Evolutionary conservation across 148 eudicot genomes (phyloP), one percentile per base, ranked within the genome.

Genomic region (Chenopodium album): DNA sequence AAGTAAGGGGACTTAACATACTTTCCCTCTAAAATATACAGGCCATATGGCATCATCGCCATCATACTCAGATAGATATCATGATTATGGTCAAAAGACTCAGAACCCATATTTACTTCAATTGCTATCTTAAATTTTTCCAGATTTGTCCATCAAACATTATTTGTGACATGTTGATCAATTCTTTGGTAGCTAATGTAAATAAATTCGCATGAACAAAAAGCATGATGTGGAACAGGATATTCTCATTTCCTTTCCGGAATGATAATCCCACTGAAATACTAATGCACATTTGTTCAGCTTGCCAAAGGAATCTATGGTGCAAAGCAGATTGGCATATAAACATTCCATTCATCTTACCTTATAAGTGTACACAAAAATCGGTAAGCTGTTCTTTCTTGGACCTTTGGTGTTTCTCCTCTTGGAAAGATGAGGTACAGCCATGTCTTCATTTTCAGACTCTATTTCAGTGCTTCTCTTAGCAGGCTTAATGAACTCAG

Each of bases 331-430:
- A 48, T 1, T 50, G n/a, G 29, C 32, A 56, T 12, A 4, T 74
- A 22, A 46, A 7, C 9, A 10, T 22, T 23, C 71, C 44, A 10
- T 22, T 23, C 71, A 54, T 47, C 79, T 60, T 84, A 96, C 99
- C 99, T 96, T 91, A 76, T 89, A 92, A 31, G 95, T 90, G 78
- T 94, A 96, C 34, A 94, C 94, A 86, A 73, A 88, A 13, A 92
- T 75, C 0, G 94, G 97, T 50, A 86, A 84, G 78, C 80, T 85
- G 80, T 84, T 85, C 79, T 71, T 84, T 56, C 81, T 85, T 67
- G 41, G 28, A 76, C 81, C 60, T 80, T 20, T 77, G 26, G 79
- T 79, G 81, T 82, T 82, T 79, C 80, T 80, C 70, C 75, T 89
- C 83, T 81, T 84, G 76, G 86, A 67, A 68, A 64, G 83, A 29